Evolutionary conservation across 352 stramenopile genomes (phyloP).

Genomic region (Phytophthora megakarya): DNA sequence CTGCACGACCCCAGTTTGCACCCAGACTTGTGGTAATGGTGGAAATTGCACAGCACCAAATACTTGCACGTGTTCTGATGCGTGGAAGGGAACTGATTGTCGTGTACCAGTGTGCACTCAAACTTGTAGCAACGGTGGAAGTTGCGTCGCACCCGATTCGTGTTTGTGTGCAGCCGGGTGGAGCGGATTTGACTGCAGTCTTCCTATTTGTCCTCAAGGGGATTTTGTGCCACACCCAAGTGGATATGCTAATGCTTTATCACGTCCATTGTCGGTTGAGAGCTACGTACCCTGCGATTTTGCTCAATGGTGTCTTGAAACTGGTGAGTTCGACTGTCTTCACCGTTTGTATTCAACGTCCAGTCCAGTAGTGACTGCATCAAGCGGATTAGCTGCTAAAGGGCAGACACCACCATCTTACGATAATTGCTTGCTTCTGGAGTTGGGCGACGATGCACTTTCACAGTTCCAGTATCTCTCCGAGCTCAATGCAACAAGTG

Average conservation of each 20-base stretch:
- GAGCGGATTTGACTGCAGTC: slow-evolving; percentile 92
- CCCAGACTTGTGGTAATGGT: slow-evolving; percentile 96
- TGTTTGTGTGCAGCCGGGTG: slow-evolving; percentile 93
- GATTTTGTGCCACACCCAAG: slow-evolving; percentile 90
- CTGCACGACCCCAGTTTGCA: slow-evolving; percentile 96
- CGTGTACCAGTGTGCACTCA: slow-evolving; percentile 91
- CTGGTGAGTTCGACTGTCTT: slow-evolving; percentile 93
- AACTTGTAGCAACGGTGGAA: slow-evolving; percentile 88
- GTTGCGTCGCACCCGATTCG: slow-evolving; percentile 93
- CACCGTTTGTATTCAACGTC: slow-evolving; percentile 41
- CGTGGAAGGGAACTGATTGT: slow-evolving; percentile 93
- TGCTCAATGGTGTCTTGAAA: slow-evolving; percentile 90
- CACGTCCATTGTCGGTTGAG: slow-evolving; percentile 63
- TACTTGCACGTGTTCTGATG: slow-evolving; percentile 86
- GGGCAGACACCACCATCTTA: slow-evolving; percentile 6
- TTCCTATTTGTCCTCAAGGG: slow-evolving; percentile 94
- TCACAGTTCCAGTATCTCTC: slow-evolving; percentile 91
- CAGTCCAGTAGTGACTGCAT: slow-evolving; percentile 47
- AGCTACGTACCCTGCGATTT: slow-evolving; percentile 93
- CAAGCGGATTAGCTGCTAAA: slow-evolving; percentile 39
- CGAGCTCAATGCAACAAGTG: slow-evolving; percentile 72
- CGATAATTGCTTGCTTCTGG: slow-evolving; percentile 71
- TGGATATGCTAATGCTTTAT: slow-evolving; percentile 58
- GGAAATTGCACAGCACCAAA: slow-evolving; percentile 94
- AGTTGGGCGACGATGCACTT: slow-evolving; percentile 80